Percentiles rank a stretch among this genome's conserved stretches.
phyloP scores from a whole-genome alignment of 148 eudicot genomes.

The Cornus suecica region DNA sequence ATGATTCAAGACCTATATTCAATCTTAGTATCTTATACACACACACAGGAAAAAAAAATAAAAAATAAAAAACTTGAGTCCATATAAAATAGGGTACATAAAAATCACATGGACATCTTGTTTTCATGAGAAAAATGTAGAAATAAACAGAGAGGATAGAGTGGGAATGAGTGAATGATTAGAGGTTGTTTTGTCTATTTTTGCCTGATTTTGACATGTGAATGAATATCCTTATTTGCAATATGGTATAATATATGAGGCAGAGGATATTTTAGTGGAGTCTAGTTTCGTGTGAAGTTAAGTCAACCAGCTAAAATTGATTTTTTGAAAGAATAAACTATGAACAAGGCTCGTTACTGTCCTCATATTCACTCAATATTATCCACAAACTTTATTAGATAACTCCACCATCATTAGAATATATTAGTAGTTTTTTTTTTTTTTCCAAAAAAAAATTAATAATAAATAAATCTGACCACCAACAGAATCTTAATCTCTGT shows the following conservation, averaged over 20 bases:
- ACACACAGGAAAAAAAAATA: background rate
- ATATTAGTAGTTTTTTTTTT: too few species aligned
- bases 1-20: background rate
- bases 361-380: too few species aligned
- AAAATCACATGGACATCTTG: background rate
- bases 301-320: too few species aligned
- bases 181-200: background rate
- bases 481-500: too few species aligned
- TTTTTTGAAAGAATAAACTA: too few species aligned
- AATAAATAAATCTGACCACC: too few species aligned
- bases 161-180: conserved; percentile 10
- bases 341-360: too few species aligned
- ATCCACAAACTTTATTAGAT: too few species aligned
- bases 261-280: background rate
- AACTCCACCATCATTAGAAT: background rate
- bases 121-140: background rate
- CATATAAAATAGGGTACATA: background rate
- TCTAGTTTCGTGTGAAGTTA: background rate
- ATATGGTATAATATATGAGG: background rate
- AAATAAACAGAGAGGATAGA: background rate
- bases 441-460: too few species aligned
- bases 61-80: background rate
- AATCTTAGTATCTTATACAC: background rate
- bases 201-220: conserved; percentile 17
- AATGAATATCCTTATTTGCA: background rate